phyloP scores from a whole-genome alignment of 768 basidiomycete genomes.

The Mycena rebaudengoi region DNA sequence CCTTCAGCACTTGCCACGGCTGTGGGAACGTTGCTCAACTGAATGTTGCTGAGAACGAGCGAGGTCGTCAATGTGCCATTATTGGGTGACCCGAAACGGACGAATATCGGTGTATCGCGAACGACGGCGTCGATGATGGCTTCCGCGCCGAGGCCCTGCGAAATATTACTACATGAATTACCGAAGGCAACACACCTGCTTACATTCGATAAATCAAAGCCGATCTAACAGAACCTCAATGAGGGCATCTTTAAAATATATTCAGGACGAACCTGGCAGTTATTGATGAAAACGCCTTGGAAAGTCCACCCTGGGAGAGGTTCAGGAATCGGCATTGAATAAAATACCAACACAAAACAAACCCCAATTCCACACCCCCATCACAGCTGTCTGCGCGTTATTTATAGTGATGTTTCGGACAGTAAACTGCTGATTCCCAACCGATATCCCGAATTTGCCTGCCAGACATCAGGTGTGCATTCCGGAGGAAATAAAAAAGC shows the following conservation, averaged over 20 bases:
- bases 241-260: not conserved
- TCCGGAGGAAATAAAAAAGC: not conserved
- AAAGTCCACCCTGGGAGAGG: conserved; percentile 55
- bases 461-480: not conserved
- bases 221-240: conserved; percentile 39
- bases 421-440: conserved; percentile 86
- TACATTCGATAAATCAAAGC: conserved; percentile 56
- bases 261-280: conserved; percentile 42
- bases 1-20: conserved; percentile 51
- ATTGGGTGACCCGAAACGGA: conserved; percentile 46
- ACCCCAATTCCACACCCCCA: conserved; percentile 52
- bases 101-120: conserved; percentile 53
- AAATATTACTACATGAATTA: not conserved
- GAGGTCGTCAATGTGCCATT: conserved; percentile 47
- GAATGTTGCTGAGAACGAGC: conserved; percentile 55
- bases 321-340: conserved; percentile 2
- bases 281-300: conserved; percentile 59
- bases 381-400: conserved; percentile 40
- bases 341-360: not conserved
- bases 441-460: conserved; percentile 80
- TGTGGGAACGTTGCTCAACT: conserved; percentile 52
- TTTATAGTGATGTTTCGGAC: conserved; percentile 69
- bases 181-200: conserved; percentile 38
- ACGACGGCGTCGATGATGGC: conserved; percentile 55
- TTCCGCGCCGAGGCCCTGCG: conserved; percentile 42